Conservation (phyloP, 2,329 filamentous ascomycete genomes). For the Emmonsia crescens region DNA sequence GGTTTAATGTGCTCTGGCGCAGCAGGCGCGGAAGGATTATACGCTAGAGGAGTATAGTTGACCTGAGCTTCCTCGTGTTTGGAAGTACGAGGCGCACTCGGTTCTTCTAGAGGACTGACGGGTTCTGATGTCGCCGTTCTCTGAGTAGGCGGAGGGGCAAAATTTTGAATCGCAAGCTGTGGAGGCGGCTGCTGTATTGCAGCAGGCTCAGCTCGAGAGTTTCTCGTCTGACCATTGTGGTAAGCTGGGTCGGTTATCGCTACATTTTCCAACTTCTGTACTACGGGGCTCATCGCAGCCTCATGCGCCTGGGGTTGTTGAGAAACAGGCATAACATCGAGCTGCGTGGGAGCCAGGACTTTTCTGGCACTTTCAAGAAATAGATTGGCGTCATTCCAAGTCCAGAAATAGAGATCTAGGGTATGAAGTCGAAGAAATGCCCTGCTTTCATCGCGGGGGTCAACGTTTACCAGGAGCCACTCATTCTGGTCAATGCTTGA, state of each 20-base stretch:
- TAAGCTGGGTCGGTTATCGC: conserved; percentile 46
- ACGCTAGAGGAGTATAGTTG: conserved; percentile 45
- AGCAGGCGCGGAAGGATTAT: conserved; percentile 56
- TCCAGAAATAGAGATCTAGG: conserved; percentile 56
- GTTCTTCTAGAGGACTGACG: conserved; percentile 9
- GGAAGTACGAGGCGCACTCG: conserved; percentile 1
- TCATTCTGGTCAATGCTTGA: conserved; percentile 29
- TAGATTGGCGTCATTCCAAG: conserved; percentile 43
- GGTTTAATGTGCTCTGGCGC: conserved; percentile 54
- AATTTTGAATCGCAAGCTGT: conserved; percentile 15
- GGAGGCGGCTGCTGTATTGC: conserved; percentile 12
- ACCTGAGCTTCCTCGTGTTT: conserved; percentile 19
- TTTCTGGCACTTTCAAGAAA: conserved; percentile 39
- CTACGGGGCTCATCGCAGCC: conserved; percentile 46
- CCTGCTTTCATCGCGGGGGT: conserved; percentile 42
- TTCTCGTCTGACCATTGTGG: conserved; percentile 33
- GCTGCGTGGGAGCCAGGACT: conserved; percentile 27
- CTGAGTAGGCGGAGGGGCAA: conserved; percentile 17
- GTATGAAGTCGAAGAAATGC: conserved; percentile 47
- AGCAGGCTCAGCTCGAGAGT: conserved; percentile 25
- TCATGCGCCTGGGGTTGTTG: conserved; percentile 26
- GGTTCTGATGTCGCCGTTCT: conserved; percentile 13
- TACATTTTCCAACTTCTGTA: conserved; percentile 52
- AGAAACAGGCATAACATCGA: conserved; percentile 41
- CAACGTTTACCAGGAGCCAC: conserved; percentile 47